These are phyloP conservation scores for Megacollybia marginata DNA, from an alignment of 768 basidiomycete genomes.

Conservation along the genomic window DNA sequence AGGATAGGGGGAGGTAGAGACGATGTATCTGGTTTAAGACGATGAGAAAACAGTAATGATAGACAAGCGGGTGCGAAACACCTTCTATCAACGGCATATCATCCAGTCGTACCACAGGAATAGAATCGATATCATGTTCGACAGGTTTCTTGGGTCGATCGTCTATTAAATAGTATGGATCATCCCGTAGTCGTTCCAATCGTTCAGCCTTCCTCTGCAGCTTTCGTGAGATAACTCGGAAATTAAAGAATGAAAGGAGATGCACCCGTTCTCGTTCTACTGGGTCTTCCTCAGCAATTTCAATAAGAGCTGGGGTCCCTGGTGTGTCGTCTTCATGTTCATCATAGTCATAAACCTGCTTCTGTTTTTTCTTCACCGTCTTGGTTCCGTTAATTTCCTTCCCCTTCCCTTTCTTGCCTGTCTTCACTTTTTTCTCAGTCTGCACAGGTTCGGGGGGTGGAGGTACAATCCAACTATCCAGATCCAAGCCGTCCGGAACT, in stretches of 20 bases:
- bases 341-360: constrained; percentile 19
- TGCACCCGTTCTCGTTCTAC: constrained; percentile 50
- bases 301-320: constrained; percentile 27
- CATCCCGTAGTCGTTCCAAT: constrained; percentile 68
- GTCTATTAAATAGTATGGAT: constrained; percentile 88
- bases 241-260: constrained; percentile 22
- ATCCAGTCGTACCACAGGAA: constrained; percentile 84
- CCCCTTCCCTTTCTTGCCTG: constrained; percentile 40
- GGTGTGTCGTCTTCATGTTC: constrained; percentile 28
- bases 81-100: constrained; percentile 42
- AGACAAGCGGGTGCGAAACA: background rate
- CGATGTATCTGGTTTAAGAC: constrained; percentile 14
- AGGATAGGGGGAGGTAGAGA: constrained; percentile 36
- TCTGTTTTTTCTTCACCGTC: constrained; percentile 21
- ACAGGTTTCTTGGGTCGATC: constrained; percentile 33
- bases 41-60: background rate
- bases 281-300: constrained; percentile 48
- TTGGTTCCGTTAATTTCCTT: constrained; percentile 32
- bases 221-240: background rate
- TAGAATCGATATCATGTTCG: constrained; percentile 74
- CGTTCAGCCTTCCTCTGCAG: constrained; percentile 68
- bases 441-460: constrained; percentile 37
- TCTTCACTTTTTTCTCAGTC: constrained; percentile 34
- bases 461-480: constrained; percentile 81
- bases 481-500: constrained; percentile 77